These are phyloP conservation scores for Penicillium psychrosexuale DNA, from an alignment of 2,329 filamentous ascomycete species.

Conservation along the genomic window DNA sequence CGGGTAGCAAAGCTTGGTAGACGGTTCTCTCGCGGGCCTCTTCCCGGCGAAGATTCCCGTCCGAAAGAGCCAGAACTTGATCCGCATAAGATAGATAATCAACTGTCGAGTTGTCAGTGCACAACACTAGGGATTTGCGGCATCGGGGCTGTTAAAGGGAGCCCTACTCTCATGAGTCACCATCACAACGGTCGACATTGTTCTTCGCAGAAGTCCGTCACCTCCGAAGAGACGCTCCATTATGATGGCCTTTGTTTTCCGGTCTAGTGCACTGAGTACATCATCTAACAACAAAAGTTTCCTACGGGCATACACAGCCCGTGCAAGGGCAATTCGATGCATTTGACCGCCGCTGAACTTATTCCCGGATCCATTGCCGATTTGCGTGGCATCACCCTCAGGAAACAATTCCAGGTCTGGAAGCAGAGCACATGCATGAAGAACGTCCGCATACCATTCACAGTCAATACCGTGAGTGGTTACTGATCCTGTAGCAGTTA, in stretches of 20 bases:
- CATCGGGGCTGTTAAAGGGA: too few relatives aligned
- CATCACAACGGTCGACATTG: not conserved
- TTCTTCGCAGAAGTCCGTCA: not conserved
- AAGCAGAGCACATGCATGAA: not conserved
- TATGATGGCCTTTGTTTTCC: not conserved
- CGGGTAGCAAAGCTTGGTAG: not conserved
- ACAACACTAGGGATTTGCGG: too few relatives aligned
- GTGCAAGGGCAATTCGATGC: not conserved
- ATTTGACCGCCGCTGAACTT: not conserved
- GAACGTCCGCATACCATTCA: not conserved
- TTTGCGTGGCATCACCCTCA: not conserved
- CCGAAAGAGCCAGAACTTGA: not conserved
- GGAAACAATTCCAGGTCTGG: not conserved
- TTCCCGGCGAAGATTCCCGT: not conserved
- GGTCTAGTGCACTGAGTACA: not conserved
- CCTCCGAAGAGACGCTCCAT: not conserved
- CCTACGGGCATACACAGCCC: not conserved
- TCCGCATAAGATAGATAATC: not conserved
- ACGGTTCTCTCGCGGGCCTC: not conserved
- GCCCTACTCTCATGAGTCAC: not conserved
- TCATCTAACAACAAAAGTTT: not conserved
- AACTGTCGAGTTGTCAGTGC: not conserved
- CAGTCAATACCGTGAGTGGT: too few relatives aligned
- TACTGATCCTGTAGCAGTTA: too few relatives aligned
- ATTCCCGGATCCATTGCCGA: not conserved